These are phyloP conservation scores for Rhizophora mangle DNA, from an alignment of 345 rosid genomes.

Conservation along the genomic window DNA sequence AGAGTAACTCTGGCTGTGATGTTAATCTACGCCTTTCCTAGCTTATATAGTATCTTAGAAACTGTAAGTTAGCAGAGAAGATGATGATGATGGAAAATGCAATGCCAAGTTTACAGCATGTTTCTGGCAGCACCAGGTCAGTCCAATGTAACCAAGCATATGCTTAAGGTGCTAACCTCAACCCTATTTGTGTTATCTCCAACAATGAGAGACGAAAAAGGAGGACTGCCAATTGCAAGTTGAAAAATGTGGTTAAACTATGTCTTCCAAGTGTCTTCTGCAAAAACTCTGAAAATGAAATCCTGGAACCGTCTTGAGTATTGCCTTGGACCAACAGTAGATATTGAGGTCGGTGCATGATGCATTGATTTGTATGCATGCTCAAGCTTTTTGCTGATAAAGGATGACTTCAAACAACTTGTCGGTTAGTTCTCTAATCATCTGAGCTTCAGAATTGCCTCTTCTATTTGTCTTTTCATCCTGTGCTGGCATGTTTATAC, in stretches of 20 bases:
- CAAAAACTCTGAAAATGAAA: constrained; percentile 75
- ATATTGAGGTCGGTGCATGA: constrained; percentile 89
- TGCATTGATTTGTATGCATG: constrained; percentile 98
- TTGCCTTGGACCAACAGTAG: constrained; percentile 97
- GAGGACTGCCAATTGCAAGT: constrained; percentile 19
- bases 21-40: constrained; percentile 24
- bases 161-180: not conserved
- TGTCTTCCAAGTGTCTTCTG: constrained; percentile 49
- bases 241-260: constrained; percentile 18
- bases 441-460: constrained; percentile 58
- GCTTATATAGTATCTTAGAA: constrained; percentile 13
- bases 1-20: constrained; percentile 13
- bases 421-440: constrained; percentile 87
- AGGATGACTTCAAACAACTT: constrained; percentile 66
- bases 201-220: constrained; percentile 15
- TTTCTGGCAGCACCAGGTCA: constrained; percentile 6
- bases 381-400: constrained; percentile 97
- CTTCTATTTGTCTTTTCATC: constrained; percentile 77
- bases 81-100: constrained; percentile 8
- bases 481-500: constrained; percentile 71
- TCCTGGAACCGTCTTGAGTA: constrained; percentile 89
- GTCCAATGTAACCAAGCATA: not conserved
- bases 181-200: constrained; percentile 9
- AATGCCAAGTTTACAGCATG: not conserved
- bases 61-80: constrained; percentile 21